Evolutionary conservation across 345 rosid species (phyloP).

Genomic region (Salix dunnii): DNA sequence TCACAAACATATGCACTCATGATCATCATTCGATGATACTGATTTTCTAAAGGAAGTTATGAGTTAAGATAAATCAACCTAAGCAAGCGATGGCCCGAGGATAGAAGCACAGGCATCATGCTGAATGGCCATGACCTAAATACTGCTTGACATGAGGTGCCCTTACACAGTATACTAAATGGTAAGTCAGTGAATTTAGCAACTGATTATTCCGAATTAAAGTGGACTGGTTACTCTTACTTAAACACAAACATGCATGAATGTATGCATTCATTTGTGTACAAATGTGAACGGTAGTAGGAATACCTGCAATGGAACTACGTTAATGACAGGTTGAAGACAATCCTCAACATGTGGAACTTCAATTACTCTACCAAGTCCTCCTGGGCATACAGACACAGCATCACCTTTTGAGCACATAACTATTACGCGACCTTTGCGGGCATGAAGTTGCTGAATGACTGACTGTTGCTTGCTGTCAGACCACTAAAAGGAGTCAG

Average conservation of each 20-base stretch:
- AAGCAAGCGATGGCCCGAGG: no score
- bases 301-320: conserved; percentile 81
- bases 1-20: no score
- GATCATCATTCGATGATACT: no score
- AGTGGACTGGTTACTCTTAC: background rate
- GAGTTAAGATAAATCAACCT: no score
- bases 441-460: conserved; percentile 92
- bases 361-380: conserved; percentile 69
- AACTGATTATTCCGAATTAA: background rate
- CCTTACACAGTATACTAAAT: no score
- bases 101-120: no score
- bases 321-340: conserved; percentile 83
- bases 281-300: background rate
- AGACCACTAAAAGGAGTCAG: conserved; percentile 11
- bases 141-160: no score
- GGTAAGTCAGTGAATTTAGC: no score
- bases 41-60: no score
- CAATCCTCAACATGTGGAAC: conserved; percentile 93
- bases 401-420: conserved; percentile 83
- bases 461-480: conserved; percentile 91
- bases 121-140: no score
- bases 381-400: conserved; percentile 67
- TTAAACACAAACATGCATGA: background rate
- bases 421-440: conserved; percentile 78
- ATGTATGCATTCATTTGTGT: background rate